These are phyloP conservation scores for Parafenestella ontariensis DNA, from an alignment of 2,329 filamentous ascomycete species.

Conservation along the genomic window DNA sequence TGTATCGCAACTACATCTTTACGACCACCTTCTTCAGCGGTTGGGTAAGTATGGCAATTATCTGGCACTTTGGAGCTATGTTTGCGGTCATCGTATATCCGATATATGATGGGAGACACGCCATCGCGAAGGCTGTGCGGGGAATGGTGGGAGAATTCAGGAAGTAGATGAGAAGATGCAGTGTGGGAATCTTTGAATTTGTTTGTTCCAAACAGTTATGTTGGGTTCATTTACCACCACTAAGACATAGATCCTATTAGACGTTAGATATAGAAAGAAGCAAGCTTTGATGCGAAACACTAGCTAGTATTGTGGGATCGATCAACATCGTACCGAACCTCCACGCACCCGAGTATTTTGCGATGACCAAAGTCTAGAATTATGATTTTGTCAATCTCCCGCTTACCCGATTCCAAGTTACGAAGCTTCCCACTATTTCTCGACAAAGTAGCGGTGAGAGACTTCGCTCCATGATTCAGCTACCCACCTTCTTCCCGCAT, in stretches of 20 bases:
- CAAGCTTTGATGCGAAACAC: no score
- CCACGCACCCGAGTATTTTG: no score
- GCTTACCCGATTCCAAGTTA: background rate
- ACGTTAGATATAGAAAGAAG: no score
- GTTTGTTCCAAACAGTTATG: no score
- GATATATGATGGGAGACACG: slow-evolving; percentile 67
- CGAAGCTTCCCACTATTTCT: background rate
- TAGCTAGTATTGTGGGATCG: no score
- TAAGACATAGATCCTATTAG: no score
- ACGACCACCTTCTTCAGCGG: slow-evolving; percentile 79
- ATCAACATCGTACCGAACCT: no score
- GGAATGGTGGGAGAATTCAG: slow-evolving; percentile 4
- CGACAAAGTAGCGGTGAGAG: slow-evolving; percentile 33
- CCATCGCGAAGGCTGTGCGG: slow-evolving; percentile 7
- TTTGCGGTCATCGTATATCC: slow-evolving; percentile 80
- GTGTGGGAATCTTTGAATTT: no score
- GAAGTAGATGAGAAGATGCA: background rate
- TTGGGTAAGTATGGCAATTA: slow-evolving; percentile 70
- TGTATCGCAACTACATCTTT: slow-evolving; percentile 87
- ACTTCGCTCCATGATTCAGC: background rate
- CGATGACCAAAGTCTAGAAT: no score
- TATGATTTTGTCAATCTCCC: no score
- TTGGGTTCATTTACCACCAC: no score
- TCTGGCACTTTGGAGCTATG: slow-evolving; percentile 77
- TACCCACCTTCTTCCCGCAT: background rate